Evolutionary conservation across 2,329 filamentous ascomycete genomes (phyloP), one percentile per base, ranked within the genome.

Genomic region (Neonectria punicea): DNA sequence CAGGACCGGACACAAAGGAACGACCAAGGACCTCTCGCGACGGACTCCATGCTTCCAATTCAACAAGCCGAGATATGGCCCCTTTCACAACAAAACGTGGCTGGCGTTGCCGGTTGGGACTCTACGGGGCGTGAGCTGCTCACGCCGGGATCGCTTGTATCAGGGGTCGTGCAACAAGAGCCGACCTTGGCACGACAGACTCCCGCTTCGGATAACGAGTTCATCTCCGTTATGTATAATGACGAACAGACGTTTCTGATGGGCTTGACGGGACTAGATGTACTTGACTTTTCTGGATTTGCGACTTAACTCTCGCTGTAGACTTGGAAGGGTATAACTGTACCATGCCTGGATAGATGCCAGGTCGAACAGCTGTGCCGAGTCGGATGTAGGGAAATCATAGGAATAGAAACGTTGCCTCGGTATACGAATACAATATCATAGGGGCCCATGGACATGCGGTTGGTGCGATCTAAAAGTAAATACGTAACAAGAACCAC

Each of bases 211-310:
- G 60, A 53, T 4, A 55, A 50, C 1, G 55, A 63, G 0, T 54
- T 74, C 16, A 28, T 63, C 3, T 66, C 66, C 1, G 54, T 61
- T 1, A 36, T 65, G 10, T 71, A 67, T 36, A 67, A 56, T 46
- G 70, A 73, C 3, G 70, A 73, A 20, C 70, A 74, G 49, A 70
- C 58, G n/a, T 70, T 73, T 28, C 10, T 73, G 10, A 73, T 75
- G 64, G 72, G 72, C 0, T 22, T 75, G 7, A 73, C 71, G 6
- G 72, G 71, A 1, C 58, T 74, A 22, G 72, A 72, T 34, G 65
- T 73, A 0, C 41, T 75, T 5, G 68, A 75, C 47, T 75, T 75
- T 59, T 70, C 67, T 1, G 68, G 57, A 6, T 67, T 67, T 18
- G 63, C 65, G 2, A 57, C 58, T 9, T 61, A 65, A 4, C 22